phyloP scores from a whole-genome alignment of 2,329 filamentous ascomycete species.

The Fusarium metavorans region DNA sequence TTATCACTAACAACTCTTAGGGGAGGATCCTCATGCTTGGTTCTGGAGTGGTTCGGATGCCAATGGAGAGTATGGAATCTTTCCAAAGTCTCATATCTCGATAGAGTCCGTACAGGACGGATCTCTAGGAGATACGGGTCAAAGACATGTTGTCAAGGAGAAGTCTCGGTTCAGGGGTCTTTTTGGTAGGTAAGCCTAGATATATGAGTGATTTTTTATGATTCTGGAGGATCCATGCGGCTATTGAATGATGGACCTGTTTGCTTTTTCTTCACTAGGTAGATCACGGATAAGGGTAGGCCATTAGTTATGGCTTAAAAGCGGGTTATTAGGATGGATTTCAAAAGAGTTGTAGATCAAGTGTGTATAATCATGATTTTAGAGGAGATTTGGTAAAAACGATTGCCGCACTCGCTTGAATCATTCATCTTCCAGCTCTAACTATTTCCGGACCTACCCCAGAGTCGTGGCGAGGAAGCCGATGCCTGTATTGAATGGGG shows the following conservation, averaged over 20 bases:
- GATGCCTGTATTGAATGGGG: neutral
- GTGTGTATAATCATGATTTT: neutral
- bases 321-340: neutral
- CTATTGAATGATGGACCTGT: neutral
- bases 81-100: conserved; percentile 41
- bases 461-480: neutral
- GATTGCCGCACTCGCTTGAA: neutral
- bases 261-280: neutral
- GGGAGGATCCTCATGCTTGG: conserved; percentile 49
- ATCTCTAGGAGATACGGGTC: conserved; percentile 3
- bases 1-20: neutral
- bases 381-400: neutral
- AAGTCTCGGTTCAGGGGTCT: conserved; percentile 4
- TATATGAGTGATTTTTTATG: neutral
- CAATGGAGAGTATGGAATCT: conserved; percentile 50
- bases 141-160: neutral
- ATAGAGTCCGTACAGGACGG: conserved; percentile 24
- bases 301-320: neutral
- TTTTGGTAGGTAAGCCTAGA: conserved; percentile 5
- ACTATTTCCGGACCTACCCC: neutral
- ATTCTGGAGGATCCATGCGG: neutral
- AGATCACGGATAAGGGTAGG: neutral
- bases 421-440: neutral
- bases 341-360: neutral
- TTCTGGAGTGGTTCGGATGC: conserved; percentile 52